A percentile compares a stretch with the other conserved stretches of the same genome.
Conservation (phyloP, 176 grass and related monocot species). For the Aegilops speltoides region DNA sequence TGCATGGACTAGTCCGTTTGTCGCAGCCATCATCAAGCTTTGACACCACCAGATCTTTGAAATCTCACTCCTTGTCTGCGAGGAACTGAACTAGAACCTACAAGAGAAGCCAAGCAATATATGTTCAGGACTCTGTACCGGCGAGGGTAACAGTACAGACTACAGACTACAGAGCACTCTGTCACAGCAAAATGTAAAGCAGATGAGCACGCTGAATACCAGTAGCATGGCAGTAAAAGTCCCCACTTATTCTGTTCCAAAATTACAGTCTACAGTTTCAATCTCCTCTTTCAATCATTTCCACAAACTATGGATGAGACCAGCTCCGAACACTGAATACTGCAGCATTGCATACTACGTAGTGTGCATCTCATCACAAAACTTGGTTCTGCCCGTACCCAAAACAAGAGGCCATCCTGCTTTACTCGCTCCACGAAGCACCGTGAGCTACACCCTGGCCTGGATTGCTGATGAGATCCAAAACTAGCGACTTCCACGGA, state of each 20-base stretch:
- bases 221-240: not conserved
- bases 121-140: not conserved
- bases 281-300: not conserved
- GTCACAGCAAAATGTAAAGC: not conserved
- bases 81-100: not conserved
- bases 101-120: not conserved
- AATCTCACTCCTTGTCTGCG: not conserved
- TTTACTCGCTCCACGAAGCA: too few relatives aligned
- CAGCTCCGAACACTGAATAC: not conserved
- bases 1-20: conserved; percentile 29
- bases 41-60: not conserved
- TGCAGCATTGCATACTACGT: not conserved
- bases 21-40: conserved; percentile 24
- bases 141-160: not conserved
- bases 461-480: not conserved
- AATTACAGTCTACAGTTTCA: not conserved
- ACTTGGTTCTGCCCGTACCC: too few relatives aligned
- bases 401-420: too few relatives aligned
- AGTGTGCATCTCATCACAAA: not conserved
- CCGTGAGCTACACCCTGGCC: too few relatives aligned
- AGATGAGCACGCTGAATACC: not conserved
- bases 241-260: not conserved
- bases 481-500: not conserved
- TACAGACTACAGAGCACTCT: not conserved
- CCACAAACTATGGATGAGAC: not conserved